These are phyloP conservation scores for Benincasa hispida DNA, from an alignment of 306 rosid species.

Conservation along the genomic window DNA sequence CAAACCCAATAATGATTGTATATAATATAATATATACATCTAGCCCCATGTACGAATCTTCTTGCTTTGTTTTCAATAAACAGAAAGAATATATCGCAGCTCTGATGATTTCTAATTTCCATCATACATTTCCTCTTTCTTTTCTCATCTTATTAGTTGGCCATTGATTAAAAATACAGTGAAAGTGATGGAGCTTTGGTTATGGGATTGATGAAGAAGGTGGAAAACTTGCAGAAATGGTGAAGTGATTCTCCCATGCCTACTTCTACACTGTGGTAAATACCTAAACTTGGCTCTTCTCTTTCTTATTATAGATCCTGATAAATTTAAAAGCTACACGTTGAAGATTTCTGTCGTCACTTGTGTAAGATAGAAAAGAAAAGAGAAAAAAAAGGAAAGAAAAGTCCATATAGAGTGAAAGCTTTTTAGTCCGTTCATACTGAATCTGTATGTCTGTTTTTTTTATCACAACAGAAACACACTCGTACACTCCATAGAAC, in stretches of 20 bases:
- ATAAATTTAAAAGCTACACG: constrained; percentile 1
- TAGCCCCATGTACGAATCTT: not conserved
- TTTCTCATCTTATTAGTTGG: not conserved
- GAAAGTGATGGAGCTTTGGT: constrained; percentile 5
- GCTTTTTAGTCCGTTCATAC: not conserved
- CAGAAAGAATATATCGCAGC: not conserved
- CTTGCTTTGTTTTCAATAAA: not conserved
- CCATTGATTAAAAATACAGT: not conserved
- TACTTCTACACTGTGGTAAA: constrained; percentile 2
- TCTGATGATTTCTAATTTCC: not conserved
- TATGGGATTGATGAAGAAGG: not conserved
- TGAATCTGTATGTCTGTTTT: not conserved
- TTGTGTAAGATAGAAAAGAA: not conserved
- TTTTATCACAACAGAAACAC: not conserved
- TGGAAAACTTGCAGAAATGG: constrained; percentile 8
- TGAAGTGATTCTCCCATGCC: constrained; percentile 9
- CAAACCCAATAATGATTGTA: not conserved
- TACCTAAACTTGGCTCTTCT: not conserved
- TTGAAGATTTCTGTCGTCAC: constrained; percentile 2
- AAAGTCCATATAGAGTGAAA: not conserved
- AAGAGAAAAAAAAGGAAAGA: not conserved
- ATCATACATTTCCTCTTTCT: not conserved
- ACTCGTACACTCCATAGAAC: constrained; percentile 5
- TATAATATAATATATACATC: not conserved
- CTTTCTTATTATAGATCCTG: not conserved